These are phyloP conservation scores for Backusella circina DNA, from an alignment of 192 early-diverging fungal species.

Conservation along the genomic window DNA sequence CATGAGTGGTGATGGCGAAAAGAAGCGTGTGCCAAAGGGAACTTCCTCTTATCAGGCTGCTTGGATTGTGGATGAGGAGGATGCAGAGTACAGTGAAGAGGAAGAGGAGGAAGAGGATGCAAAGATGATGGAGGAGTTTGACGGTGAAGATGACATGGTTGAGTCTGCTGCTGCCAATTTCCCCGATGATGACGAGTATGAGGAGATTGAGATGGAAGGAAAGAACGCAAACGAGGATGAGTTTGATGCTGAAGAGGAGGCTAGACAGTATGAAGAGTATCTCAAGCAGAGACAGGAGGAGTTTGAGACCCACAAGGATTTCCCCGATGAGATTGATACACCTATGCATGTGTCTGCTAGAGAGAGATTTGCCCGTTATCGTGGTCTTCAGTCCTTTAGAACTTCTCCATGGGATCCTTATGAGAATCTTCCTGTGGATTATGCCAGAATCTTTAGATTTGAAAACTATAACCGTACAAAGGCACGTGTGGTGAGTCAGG, in stretches of 20 bases:
- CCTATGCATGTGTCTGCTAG: conserved; percentile 82
- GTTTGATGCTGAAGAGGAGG: conserved; percentile 40
- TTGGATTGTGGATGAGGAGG: conserved; percentile 89
- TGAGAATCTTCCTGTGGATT: conserved; percentile 97
- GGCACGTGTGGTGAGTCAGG: conserved; percentile 62
- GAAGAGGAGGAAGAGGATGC: conserved; percentile 44
- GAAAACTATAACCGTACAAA: conserved; percentile 83
- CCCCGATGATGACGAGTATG: conserved; percentile 51
- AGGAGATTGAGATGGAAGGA: conserved; percentile 43
- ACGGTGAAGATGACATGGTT: conserved; percentile 36
- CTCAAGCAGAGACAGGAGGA: conserved; percentile 59
- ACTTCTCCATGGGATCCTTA: conserved; percentile 98
- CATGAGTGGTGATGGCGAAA: conserved; percentile 14
- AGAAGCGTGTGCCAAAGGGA: conserved; percentile 87
- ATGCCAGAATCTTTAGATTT: conserved; percentile 95
- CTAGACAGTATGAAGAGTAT: conserved; percentile 52
- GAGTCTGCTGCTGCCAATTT: conserved; percentile 22
- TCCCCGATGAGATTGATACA: conserved; percentile 98
- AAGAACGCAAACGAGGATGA: conserved; percentile 25
- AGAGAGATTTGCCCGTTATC: conserved; percentile 88
- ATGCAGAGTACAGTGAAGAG: conserved; percentile 56
- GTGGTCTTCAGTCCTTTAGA: conserved; percentile 92
- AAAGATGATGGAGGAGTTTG: conserved; percentile 24
- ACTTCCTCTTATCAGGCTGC: conserved; percentile 97
- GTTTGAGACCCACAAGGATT: conserved; percentile 75